Evolutionary conservation across 164 flowering plant genomes (phyloP), one percentile per base, ranked within the genome.

Genomic region (Houttuynia cordata): DNA sequence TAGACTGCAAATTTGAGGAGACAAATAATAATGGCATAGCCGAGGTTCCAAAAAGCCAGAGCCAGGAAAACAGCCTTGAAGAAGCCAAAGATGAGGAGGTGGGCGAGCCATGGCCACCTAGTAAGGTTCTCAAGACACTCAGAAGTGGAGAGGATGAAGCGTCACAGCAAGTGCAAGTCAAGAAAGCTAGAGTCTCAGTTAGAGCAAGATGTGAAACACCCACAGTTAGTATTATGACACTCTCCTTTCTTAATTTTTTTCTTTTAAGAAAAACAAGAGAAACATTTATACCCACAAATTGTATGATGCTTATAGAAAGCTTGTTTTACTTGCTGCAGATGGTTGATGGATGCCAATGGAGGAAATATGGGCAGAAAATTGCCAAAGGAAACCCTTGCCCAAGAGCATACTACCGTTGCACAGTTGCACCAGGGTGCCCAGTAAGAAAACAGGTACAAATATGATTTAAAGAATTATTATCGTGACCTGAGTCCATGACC

Each of bases 301-400:
- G 25, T 22, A n/a, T 30, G 8, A 3, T 8, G 25, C 41, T 12
- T 1, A 4, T 10, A 25, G 30, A 3, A n/a, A 40, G 15, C n/a
- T 30, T 19, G 37, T 30, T 13, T 25, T 57, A 15, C 59, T 57
- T 25, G 23, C 47, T 21, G 64, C 75, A 92, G 98, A 86, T 92
- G 97, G 82, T 79, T 62, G 98, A 92, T 74, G 98, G 98, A 60
- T 92, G 98, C 64, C 97, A 88, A 71, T 91, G 97, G 97, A 82
- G 97, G 69, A 91, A 91, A 75, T 91, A 91, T 66, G 98, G 98
- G 19, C 98, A 92, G 57, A 92, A 92, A 72, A 83, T 84, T 20
- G 82, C 98, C 0, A 89, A 92, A 76, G 98, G 98, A 57, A 92
- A 92, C 60, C 98, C 98, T 22, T 92, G 97, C 71, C 98, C 98